Conservation (phyloP, 345 rosid species). For the Luvunga scandens region DNA sequence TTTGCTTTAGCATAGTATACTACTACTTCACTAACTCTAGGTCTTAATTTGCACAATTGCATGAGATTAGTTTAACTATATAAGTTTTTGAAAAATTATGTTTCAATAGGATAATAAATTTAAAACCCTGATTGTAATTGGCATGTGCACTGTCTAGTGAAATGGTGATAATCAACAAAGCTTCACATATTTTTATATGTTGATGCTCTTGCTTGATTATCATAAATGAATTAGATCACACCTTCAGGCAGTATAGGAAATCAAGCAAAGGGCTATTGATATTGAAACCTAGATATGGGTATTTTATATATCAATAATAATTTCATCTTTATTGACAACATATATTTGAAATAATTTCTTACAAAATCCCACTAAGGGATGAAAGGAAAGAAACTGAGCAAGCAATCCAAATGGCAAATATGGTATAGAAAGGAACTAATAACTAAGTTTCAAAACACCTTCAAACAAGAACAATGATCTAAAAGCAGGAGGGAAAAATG, state of each 20-base stretch:
- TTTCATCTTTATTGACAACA: not conserved
- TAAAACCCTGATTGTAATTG: not conserved
- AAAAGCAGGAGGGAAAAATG: constrained; percentile 13
- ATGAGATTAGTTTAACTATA: not conserved
- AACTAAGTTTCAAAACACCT: constrained; percentile 39
- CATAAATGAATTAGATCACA: not conserved
- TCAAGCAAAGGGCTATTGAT: not conserved
- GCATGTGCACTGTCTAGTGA: not conserved
- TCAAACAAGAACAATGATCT: constrained; percentile 53
- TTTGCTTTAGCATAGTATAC: no score
- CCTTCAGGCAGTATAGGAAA: not conserved
- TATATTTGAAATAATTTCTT: not conserved
- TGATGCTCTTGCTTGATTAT: not conserved
- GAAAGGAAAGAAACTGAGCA: constrained; percentile 21
- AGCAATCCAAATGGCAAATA: constrained; percentile 32
- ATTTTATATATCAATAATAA: not conserved
- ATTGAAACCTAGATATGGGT: no score
- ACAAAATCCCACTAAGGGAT: constrained; percentile 13
- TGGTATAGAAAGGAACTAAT: constrained; percentile 10
- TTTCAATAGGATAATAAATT: not conserved
- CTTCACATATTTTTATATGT: not conserved
- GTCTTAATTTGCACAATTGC: not conserved
- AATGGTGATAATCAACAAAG: not conserved
- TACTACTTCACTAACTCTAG: not conserved
- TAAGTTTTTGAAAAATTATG: not conserved